phyloP scores from a whole-genome alignment of 106 monocot genomes.

The Dendrobium officinale region DNA sequence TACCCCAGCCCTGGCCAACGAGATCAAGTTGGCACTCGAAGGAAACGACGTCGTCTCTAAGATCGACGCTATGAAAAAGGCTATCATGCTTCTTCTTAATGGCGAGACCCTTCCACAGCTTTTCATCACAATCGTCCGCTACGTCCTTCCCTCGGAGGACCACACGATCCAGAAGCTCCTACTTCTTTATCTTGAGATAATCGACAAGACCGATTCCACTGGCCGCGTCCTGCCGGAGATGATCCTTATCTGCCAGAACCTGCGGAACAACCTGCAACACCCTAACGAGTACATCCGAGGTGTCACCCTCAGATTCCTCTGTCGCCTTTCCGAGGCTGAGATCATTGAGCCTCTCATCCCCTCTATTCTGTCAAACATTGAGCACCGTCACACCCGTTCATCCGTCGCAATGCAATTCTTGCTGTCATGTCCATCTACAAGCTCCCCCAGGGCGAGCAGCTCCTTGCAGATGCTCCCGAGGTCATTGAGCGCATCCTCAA shows the following conservation, averaged over 20 bases:
- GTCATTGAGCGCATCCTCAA: slow-evolving; percentile 53
- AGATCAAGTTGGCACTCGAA: slow-evolving; percentile 70
- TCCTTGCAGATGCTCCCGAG: slow-evolving; percentile 66
- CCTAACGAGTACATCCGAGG: slow-evolving; percentile 80
- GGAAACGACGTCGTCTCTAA: slow-evolving; percentile 45
- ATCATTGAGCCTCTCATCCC: slow-evolving; percentile 69
- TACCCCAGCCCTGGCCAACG: slow-evolving; percentile 50
- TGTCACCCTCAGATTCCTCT: slow-evolving; percentile 71
- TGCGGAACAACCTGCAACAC: slow-evolving; percentile 70
- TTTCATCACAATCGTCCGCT: slow-evolving; percentile 80
- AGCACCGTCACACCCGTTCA: slow-evolving; percentile 58
- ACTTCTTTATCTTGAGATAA: slow-evolving; percentile 68
- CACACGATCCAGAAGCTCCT: slow-evolving; percentile 85
- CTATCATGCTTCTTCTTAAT: slow-evolving; percentile 69
- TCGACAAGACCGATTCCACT: slow-evolving; percentile 63
- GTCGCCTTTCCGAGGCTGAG: slow-evolving; percentile 57
- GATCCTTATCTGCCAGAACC: slow-evolving; percentile 80
- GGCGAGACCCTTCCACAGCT: slow-evolving; percentile 70
- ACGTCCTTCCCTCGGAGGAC: slow-evolving; percentile 75
- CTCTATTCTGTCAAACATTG: slow-evolving; percentile 47
- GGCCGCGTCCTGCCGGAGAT: slow-evolving; percentile 75
- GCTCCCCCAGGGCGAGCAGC: slow-evolving; percentile 62
- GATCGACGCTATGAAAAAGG: slow-evolving; percentile 74
- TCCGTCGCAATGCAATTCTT: slow-evolving; percentile 45
- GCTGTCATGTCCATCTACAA: slow-evolving; percentile 46